A percentile compares a stretch with the other conserved stretches of the same genome.
Evolutionary conservation across 768 basidiomycete genomes (phyloP).

Genomic region (Asterophora parasitica): DNA sequence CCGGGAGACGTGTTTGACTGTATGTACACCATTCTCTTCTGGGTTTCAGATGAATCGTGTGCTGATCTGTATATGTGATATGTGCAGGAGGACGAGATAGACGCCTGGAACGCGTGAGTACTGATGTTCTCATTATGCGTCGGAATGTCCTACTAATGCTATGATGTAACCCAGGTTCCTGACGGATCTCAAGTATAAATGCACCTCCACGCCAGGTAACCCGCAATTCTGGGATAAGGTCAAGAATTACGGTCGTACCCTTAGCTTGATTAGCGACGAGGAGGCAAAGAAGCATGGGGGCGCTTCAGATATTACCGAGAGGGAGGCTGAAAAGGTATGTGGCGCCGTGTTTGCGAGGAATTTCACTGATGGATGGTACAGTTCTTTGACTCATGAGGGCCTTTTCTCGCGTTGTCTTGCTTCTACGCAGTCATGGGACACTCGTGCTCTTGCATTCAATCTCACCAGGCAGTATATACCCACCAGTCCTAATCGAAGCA

Average conservation of each 20-base stretch:
- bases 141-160: background rate
- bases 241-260: constrained; percentile 39
- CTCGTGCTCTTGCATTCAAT: too few species aligned
- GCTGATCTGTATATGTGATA: background rate
- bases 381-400: too few species aligned
- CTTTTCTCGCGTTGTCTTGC: too few species aligned
- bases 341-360: too few species aligned
- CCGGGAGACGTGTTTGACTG: constrained; percentile 62
- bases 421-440: too few species aligned
- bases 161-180: too few species aligned
- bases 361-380: too few species aligned
- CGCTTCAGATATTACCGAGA: constrained; percentile 51
- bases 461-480: too few species aligned
- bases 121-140: background rate
- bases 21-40: constrained; percentile 25
- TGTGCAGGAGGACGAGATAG: constrained; percentile 73
- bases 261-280: constrained; percentile 57
- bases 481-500: too few species aligned
- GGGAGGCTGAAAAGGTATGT: constrained; percentile 49
- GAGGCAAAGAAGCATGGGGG: constrained; percentile 63
- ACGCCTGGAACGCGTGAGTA: constrained; percentile 74
- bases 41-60: background rate
- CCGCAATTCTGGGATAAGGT: constrained; percentile 63
- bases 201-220: constrained; percentile 54
- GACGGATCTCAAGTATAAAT: constrained; percentile 50